These are phyloP conservation scores for Globisporangium orthogonon DNA, from an alignment of 352 stramenopile genomes.

Conservation along the genomic window DNA sequence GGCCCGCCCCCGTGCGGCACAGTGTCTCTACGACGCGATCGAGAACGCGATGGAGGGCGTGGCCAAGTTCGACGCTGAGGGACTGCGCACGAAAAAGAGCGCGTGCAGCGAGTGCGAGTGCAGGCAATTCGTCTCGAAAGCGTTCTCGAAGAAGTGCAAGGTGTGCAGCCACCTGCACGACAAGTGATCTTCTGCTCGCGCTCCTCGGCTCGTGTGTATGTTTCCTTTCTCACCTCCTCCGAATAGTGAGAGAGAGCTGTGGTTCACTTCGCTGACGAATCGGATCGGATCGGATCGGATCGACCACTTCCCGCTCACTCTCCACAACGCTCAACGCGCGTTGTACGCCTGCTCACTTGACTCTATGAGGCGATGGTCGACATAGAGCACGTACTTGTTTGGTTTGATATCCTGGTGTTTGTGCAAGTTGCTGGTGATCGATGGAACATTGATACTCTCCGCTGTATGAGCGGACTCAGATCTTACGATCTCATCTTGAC, in stretches of 20 bases:
- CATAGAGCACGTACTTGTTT: background rate
- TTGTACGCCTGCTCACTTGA: no score
- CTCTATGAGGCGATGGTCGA: background rate
- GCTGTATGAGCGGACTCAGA: no score
- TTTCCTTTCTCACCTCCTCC: background rate
- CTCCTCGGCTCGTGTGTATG: background rate
- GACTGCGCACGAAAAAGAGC: constrained; percentile 14
- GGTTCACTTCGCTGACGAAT: no score
- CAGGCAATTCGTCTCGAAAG: constrained; percentile 46
- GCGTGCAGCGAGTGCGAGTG: constrained; percentile 50
- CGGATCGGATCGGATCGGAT: no score
- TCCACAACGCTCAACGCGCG: no score
- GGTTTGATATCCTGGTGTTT: no score
- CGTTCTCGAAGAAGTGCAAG: constrained; percentile 80
- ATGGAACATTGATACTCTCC: no score
- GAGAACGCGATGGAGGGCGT: constrained; percentile 59
- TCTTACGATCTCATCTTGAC: no score
- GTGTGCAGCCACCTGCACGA: constrained; percentile 53
- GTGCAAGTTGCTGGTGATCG: no score
- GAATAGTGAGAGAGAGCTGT: no score
- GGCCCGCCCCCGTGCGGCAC: constrained; percentile 46
- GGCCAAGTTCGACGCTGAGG: constrained; percentile 50
- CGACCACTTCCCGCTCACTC: no score
- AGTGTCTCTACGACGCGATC: constrained; percentile 78
- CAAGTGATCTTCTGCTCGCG: constrained; percentile 13